Percentiles rank a stretch among this genome's conserved stretches.
phyloP scores from a whole-genome alignment of 176 grass and related monocot species.

The Tillandsia leiboldiana region DNA sequence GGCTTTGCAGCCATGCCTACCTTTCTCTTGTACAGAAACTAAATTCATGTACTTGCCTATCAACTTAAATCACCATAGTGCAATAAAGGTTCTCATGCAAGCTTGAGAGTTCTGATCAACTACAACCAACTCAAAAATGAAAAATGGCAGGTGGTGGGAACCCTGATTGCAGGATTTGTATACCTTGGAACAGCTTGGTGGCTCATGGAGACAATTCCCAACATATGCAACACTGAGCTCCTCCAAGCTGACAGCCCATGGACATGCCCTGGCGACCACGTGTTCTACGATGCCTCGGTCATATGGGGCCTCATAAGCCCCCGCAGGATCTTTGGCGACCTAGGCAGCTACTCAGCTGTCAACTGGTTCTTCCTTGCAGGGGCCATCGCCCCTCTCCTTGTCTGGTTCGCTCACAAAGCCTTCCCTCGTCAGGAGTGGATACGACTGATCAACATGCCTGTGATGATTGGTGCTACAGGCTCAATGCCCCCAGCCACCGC shows the following conservation, averaged over 20 bases:
- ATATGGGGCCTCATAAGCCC: constrained; percentile 91
- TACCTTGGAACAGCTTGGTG: constrained; percentile 91
- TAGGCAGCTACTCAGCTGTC: constrained; percentile 63
- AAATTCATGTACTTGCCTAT: neutral
- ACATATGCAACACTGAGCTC: constrained; percentile 70
- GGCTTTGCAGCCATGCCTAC: no score
- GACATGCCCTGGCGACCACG: constrained; percentile 81
- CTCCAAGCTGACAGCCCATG: constrained; percentile 67
- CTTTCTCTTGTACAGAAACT: neutral
- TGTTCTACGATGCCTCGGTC: constrained; percentile 90
- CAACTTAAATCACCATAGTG: neutral
- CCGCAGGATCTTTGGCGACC: constrained; percentile 78
- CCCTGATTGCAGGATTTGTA: constrained; percentile 64
- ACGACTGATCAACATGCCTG: constrained; percentile 73
- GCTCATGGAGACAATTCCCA: constrained; percentile 70
- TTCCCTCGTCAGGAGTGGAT: constrained; percentile 72
- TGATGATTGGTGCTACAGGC: constrained; percentile 44
- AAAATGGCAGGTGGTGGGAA: constrained; percentile 64
- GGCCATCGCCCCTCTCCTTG: constrained; percentile 67
- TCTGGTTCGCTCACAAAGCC: constrained; percentile 67
- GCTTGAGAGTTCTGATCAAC: neutral
- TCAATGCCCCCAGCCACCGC: constrained; percentile 80
- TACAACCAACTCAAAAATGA: neutral
- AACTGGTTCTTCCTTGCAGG: constrained; percentile 96
- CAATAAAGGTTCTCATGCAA: neutral